A percentile compares a stretch with the other conserved stretches of the same genome.
phyloP scores from a whole-genome alignment of 345 rosid genomes.

The Ailanthus altissimus region DNA sequence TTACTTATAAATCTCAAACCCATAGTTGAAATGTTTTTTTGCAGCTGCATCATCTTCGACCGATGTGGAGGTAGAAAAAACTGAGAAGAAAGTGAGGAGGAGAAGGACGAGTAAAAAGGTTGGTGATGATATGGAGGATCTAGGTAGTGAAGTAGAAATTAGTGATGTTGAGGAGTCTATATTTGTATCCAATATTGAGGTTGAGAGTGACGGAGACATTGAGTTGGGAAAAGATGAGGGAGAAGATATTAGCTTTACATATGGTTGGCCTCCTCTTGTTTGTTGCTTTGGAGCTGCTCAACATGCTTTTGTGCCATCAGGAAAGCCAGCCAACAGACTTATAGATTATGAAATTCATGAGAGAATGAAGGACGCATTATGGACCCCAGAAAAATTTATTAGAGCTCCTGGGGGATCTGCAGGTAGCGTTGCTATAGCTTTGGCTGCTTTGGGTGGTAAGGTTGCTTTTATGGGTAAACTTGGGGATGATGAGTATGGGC shows the following conservation, averaged over 20 bases:
- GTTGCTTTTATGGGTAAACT: slow-evolving; percentile 95
- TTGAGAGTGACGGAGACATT: slow-evolving; percentile 60
- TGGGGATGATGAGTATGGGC: slow-evolving; percentile 82
- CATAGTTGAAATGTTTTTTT: slow-evolving; percentile 13
- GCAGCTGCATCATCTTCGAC: slow-evolving; percentile 45
- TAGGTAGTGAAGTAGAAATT: slow-evolving; percentile 47
- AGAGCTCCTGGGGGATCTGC: slow-evolving; percentile 89
- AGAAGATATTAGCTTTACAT: slow-evolving; percentile 69
- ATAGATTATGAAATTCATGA: slow-evolving; percentile 68
- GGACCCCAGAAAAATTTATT: slow-evolving; percentile 71
- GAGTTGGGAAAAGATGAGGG: slow-evolving; percentile 56
- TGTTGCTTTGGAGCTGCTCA: slow-evolving; percentile 95
- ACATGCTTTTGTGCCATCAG: slow-evolving; percentile 85
- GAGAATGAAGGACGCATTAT: slow-evolving; percentile 62
- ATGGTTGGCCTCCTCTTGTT: slow-evolving; percentile 95
- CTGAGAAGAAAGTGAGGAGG: slow-evolving; percentile 55
- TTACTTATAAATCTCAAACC: slow-evolving; percentile 13
- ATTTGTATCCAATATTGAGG: slow-evolving; percentile 37
- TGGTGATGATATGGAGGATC: slow-evolving; percentile 39
- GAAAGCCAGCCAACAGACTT: slow-evolving; percentile 82
- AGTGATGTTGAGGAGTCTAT: slow-evolving; percentile 45
- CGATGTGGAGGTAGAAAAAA: slow-evolving; percentile 44
- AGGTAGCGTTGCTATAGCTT: slow-evolving; percentile 80
- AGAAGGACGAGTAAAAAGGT: slow-evolving; percentile 40
- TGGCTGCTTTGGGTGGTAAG: slow-evolving; percentile 80